Base-by-base conservation (phyloP, 306 rosid genomes). In the Prunus kanzakura region DNA sequence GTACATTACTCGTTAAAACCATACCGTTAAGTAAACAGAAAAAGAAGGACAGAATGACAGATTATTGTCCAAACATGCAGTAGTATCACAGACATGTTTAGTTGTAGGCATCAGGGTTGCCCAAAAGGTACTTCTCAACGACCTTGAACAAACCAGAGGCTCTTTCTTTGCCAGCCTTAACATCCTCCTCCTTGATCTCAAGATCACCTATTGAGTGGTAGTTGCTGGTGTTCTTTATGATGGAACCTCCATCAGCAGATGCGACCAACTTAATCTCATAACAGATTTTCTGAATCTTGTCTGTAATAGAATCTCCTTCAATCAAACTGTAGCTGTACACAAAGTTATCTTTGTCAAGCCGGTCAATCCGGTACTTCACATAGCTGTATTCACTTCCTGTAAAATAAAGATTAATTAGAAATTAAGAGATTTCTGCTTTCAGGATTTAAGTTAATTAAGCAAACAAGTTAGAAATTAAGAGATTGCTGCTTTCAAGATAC, bases 281-380 rank as follows among this genome's bases (percentile, higher is more conserved):
- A 8, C 70, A 55, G 2, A 88, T 62, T 72, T 87, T 87, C 80
- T 85, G 88, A 8, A 86, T 64, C 55, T 49, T 47, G 2, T 89
- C 87, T 9, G 79, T 30, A 25, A 87, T 25, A 0, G 66, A 85
- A 55, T 72, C 87, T 83, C 38, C 38, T 35, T 35, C 38, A 35
- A 35, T 35, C 38, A 35, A 35, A 35, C 38, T 35, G 38, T 35
- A 89, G 68, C 73, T 74, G 71, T 87, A 89, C n/a, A 69, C 80
- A 35, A 71, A 76, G 30, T 23, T 79, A 0, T 30, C 79, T 22
- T 76, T 75, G 84, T 89, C 91, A 13, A 85, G 14, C 55, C 52
- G 84, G 74, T 89, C 87, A 22, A 84, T 23, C 8, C 18, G 64
- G 67, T 82, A 82, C 83, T 76, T 73, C 63, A 80, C 50, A 22